phyloP scores from a whole-genome alignment of 352 stramenopile species.

The Phytophthora meadii region DNA sequence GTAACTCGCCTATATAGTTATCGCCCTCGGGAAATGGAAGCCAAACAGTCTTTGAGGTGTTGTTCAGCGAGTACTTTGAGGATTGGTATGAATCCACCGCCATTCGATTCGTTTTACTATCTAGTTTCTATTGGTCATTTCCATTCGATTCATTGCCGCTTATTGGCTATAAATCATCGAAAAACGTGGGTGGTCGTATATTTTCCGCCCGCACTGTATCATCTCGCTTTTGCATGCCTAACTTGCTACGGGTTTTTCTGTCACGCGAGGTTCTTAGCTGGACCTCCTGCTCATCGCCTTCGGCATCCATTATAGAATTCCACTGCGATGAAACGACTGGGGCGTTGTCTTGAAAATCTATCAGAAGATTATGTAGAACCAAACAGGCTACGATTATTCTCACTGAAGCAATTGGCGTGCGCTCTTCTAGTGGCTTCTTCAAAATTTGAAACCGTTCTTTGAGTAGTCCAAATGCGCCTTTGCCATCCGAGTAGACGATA shows the following conservation, averaged over 20 bases:
- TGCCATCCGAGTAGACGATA: slow-evolving; percentile 12
- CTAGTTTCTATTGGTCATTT: no score
- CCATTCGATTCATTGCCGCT: no score
- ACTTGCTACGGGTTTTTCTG: not conserved
- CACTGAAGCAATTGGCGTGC: not conserved
- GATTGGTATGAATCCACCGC: no score
- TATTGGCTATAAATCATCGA: no score
- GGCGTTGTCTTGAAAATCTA: slow-evolving; percentile 13
- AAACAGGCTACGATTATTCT: slow-evolving; percentile 12
- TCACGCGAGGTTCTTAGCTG: not conserved
- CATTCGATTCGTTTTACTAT: no score
- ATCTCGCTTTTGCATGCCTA: slow-evolving; percentile 14
- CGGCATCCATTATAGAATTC: not conserved
- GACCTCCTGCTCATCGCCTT: not conserved
- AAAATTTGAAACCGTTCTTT: slow-evolving; percentile 10
- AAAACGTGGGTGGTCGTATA: no score
- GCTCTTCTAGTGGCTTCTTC: slow-evolving; percentile 14
- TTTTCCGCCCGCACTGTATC: not conserved
- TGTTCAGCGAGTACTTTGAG: no score
- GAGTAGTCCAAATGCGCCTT: slow-evolving; percentile 13
- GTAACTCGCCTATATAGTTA: no score
- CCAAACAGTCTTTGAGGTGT: no score
- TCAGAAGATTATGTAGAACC: slow-evolving; percentile 15
- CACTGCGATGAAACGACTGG: no score
- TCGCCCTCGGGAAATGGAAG: no score